Evolutionary conservation across 2,329 filamentous ascomycete species (phyloP).

Genomic region (Aspergillus fischeri): DNA sequence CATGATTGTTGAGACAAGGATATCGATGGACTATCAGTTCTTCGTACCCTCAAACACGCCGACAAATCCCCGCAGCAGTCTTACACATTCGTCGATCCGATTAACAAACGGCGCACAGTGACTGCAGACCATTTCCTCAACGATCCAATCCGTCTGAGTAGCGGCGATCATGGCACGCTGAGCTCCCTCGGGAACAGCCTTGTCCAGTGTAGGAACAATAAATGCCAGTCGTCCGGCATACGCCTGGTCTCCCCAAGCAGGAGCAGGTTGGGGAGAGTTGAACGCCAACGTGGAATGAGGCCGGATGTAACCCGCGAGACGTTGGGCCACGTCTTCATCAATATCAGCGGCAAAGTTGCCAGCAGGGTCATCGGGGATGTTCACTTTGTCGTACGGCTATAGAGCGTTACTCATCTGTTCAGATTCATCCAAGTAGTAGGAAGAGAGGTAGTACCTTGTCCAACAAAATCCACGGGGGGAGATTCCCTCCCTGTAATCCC

Average conservation of each 20-base stretch:
- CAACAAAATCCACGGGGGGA: constrained; percentile 22
- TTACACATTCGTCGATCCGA: constrained; percentile 1
- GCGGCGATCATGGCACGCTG: constrained; percentile 23
- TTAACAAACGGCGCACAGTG: constrained; percentile 13
- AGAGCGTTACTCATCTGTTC: not conserved
- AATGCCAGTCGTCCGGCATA: constrained; percentile 17
- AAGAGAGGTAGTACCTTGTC: constrained; percentile 13
- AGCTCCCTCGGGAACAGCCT: constrained; percentile 18
- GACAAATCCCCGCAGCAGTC: not conserved
- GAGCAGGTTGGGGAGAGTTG: constrained; percentile 17
- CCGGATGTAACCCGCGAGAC: constrained; percentile 10
- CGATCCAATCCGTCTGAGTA: constrained; percentile 18
- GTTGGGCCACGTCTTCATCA: not conserved
- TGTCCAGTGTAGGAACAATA: constrained; percentile 19
- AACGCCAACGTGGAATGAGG: constrained; percentile 22
- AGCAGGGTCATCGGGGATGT: constrained; percentile 10
- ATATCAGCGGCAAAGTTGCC: constrained; percentile 14
- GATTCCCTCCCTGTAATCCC: constrained; percentile 17
- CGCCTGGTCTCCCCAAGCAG: constrained; percentile 22
- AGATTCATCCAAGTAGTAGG: not conserved
- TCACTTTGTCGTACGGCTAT: constrained; percentile 11
- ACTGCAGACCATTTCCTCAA: constrained; percentile 14
- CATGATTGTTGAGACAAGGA: not conserved
- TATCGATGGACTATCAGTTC: too few relatives aligned
- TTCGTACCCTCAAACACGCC: not conserved